Base-by-base conservation (phyloP, 495 filamentous ascomycete genomes). In the Xylaria bambusicola region DNA sequence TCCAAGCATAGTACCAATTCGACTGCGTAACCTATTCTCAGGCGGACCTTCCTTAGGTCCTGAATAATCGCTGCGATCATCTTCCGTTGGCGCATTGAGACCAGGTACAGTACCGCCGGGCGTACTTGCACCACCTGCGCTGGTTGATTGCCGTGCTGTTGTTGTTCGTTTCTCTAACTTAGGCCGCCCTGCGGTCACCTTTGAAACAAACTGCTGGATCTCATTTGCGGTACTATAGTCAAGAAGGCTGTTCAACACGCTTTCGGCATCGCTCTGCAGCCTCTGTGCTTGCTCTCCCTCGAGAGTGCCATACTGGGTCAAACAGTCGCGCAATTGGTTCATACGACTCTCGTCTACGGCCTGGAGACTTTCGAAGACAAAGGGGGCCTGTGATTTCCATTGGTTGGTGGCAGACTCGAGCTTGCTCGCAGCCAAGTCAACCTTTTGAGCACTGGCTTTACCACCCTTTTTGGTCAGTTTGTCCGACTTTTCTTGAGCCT, bases 371-470 rank as follows among this genome's bases (percentile, higher is more conserved):
- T 98, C 95, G 69, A 95, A 98, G 55, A 97, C 88, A 73, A 90
- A 98, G 6, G 95, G 95, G 33, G 95, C 91, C 70, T 96, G 90
- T 8, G 94, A 95, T 33, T 97, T 88, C 95, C 95, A 99, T 71
- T 96, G 89, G 60, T 87, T 83, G 48, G 76, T 84, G 3, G 92
- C 88, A 63, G 84, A 86, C 50, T 96, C 89, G 13, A 94, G 82
- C 44, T 88, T 85, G 12, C 86, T 76, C 0, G 86, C 77, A 4
- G 93, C 94, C 51, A 80, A 80, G 8, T 93, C 89, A 38, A 96
- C 84, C 72, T 91, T 96, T 36, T 86, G 85, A n/a, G 86, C 74
- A 45, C 86, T 88, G 23, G 89, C 89, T 69, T 90, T 93, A 23
- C 84, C 82, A 36, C 90, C 91, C 70, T 90, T 93, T 46, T 82